Evolutionary conservation across 306 rosid species (phyloP).

Genomic region (Quercus ilex): DNA sequence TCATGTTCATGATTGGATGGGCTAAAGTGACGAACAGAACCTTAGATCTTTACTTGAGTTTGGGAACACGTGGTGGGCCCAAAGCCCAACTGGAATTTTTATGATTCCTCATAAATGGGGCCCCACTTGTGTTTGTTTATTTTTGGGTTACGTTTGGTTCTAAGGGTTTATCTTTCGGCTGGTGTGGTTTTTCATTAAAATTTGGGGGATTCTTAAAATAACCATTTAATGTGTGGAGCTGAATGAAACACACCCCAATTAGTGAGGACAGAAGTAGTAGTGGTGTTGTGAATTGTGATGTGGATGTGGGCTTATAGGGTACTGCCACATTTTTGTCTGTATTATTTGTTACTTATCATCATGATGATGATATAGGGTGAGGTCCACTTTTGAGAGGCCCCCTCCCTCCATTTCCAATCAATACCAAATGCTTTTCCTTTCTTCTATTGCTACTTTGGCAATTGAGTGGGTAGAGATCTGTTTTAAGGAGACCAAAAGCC

Average conservation of each 20-base stretch:
- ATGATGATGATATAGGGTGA: neutral
- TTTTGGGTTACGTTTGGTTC: neutral
- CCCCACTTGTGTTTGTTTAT: neutral
- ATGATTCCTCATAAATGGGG: neutral
- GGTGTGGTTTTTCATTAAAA: neutral
- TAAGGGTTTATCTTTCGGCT: too few relatives aligned
- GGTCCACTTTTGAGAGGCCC: neutral
- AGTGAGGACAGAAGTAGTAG: neutral
- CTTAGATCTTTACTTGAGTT: neutral
- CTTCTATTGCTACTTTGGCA: neutral
- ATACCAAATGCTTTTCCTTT: neutral
- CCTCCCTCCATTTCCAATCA: neutral
- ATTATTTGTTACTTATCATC: neutral
- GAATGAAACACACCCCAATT: conserved; percentile 17
- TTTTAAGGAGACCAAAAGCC: conserved; percentile 39
- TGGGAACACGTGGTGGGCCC: conserved; percentile 29
- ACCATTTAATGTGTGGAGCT: conserved; percentile 9
- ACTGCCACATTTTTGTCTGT: neutral
- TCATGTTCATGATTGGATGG: neutral
- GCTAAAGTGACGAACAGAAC: neutral
- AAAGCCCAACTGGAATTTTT: conserved; percentile 4
- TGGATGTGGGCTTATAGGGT: neutral
- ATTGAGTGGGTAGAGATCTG: neutral
- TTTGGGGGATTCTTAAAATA: neutral
- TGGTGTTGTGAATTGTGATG: neutral